Evolutionary conservation across 2,329 filamentous ascomycete genomes (phyloP).

Genomic region (Colletotrichum cereale): DNA sequence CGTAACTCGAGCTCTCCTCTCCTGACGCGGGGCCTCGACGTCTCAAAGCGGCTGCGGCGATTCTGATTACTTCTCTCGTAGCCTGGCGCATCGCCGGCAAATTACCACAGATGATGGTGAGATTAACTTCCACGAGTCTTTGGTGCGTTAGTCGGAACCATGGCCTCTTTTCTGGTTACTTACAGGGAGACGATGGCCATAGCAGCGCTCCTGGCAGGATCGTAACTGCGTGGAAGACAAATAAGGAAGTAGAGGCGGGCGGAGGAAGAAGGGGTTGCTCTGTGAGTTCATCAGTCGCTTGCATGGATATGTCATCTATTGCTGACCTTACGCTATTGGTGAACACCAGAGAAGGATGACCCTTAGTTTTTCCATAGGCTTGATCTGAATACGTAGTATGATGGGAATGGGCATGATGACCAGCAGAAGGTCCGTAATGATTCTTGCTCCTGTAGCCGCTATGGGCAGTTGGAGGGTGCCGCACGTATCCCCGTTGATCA

Average conservation of each 20-base stretch:
- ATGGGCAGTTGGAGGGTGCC: neutral
- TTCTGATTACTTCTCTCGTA: too few species aligned
- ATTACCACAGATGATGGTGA: neutral
- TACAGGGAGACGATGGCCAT: neutral
- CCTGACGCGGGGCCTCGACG: too few species aligned
- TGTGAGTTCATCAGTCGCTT: neutral
- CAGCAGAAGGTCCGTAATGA: neutral
- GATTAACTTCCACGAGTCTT: neutral
- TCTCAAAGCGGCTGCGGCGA: too few species aligned
- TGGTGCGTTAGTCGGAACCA: neutral
- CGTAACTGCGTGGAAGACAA: neutral
- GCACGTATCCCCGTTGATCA: too few species aligned
- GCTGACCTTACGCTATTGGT: neutral
- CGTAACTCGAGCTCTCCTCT: too few species aligned
- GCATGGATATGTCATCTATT: neutral
- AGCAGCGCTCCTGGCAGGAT: neutral
- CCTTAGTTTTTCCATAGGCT: neutral
- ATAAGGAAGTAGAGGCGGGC: neutral
- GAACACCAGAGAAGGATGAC: neutral
- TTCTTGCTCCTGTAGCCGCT: neutral
- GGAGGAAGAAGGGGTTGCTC: neutral
- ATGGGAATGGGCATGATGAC: neutral
- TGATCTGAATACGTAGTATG: neutral
- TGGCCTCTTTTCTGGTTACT: neutral
- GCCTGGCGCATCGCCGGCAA: neutral